Conservation (phyloP, 139 green algal species). For the Asterochloris sp. region DNA sequence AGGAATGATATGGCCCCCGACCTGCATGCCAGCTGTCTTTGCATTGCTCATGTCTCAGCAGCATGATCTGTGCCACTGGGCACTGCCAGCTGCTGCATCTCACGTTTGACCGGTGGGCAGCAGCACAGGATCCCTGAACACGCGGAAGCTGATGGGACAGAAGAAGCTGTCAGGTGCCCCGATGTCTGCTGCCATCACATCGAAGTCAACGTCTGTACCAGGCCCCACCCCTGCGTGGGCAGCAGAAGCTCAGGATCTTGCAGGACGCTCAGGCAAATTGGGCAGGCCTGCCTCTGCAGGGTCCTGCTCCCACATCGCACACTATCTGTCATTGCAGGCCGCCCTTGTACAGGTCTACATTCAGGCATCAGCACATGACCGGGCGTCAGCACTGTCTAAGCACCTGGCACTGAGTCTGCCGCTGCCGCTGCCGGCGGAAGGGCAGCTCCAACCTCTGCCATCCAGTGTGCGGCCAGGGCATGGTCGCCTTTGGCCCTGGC, state of each 20-base stretch:
- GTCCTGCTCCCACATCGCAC: background rate
- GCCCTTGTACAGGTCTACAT: background rate
- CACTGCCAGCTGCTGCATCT: background rate
- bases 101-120: constrained; percentile 47
- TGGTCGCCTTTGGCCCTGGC: constrained; percentile 31
- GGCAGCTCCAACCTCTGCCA: constrained; percentile 33
- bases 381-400: background rate
- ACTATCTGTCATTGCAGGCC: background rate
- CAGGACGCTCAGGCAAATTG: background rate
- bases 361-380: background rate
- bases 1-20: background rate
- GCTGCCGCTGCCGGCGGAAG: background rate
- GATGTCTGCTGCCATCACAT: constrained; percentile 28
- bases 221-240: background rate
- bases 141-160: constrained; percentile 35
- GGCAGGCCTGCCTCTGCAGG: no score
- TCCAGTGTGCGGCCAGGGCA: constrained; percentile 27
- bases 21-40: background rate
- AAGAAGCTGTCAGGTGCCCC: constrained; percentile 49
- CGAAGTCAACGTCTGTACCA: constrained; percentile 29
- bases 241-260: background rate
- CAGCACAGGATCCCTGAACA: constrained; percentile 53
- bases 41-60: background rate
- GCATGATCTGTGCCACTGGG: background rate
- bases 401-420: background rate